Evolutionary conservation across 2,329 filamentous ascomycete species (phyloP).

Genomic region (Tolypocladium album): DNA sequence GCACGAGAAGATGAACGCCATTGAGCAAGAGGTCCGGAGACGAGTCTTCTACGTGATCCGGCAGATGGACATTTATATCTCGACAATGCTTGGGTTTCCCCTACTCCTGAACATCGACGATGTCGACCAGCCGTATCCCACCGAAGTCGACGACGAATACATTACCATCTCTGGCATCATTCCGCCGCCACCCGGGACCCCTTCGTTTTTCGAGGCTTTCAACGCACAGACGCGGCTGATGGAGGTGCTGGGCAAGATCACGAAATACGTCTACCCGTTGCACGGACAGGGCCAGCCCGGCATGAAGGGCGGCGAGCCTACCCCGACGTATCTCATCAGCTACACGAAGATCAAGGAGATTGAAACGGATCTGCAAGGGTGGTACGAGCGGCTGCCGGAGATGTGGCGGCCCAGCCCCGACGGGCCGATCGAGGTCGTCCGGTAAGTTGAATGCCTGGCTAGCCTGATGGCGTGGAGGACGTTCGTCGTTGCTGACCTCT

Average conservation of each 20-base stretch:
- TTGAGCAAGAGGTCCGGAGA: slow-evolving; percentile 53
- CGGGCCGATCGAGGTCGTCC: slow-evolving; percentile 60
- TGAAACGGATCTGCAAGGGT: slow-evolving; percentile 51
- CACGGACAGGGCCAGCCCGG: slow-evolving; percentile 41
- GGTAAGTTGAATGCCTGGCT: slow-evolving; percentile 39
- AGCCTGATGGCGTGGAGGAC: background rate
- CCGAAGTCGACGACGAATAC: slow-evolving; percentile 56
- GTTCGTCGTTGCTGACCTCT: background rate
- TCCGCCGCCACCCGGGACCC: slow-evolving; percentile 41
- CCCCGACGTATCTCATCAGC: slow-evolving; percentile 50
- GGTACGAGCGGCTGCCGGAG: slow-evolving; percentile 59
- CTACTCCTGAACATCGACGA: slow-evolving; percentile 53
- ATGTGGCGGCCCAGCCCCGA: slow-evolving; percentile 72
- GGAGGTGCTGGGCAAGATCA: slow-evolving; percentile 52
- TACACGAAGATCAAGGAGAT: slow-evolving; percentile 54
- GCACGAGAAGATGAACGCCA: slow-evolving; percentile 48
- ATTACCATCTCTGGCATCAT: slow-evolving; percentile 49
- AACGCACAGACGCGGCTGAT: slow-evolving; percentile 56
- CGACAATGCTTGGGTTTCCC: slow-evolving; percentile 55
- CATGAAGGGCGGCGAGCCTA: slow-evolving; percentile 28
- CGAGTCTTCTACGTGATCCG: slow-evolving; percentile 58
- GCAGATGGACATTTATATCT: slow-evolving; percentile 62
- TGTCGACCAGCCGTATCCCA: slow-evolving; percentile 54
- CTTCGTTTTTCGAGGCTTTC: slow-evolving; percentile 52
- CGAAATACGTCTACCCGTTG: slow-evolving; percentile 55